Percentiles rank a stretch among this genome's conserved stretches.
Evolutionary conservation across 2,329 filamentous ascomycete species (phyloP).

Genomic region (Monosporascus sp.): DNA sequence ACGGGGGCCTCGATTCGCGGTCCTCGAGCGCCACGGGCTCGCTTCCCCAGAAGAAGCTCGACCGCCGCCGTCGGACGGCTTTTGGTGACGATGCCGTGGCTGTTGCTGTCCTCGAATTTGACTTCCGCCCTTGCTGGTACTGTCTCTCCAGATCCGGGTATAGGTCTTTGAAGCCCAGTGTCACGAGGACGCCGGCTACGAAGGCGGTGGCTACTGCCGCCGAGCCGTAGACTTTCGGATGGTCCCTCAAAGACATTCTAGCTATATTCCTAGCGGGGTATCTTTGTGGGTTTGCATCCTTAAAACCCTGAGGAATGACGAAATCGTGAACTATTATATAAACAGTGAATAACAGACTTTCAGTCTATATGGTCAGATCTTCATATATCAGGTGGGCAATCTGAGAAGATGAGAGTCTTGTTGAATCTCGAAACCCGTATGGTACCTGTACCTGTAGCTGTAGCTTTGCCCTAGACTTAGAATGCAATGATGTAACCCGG

Average conservation of each 20-base stretch:
- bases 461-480: neutral
- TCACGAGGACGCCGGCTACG: conserved; percentile 68
- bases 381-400: too few relatives aligned
- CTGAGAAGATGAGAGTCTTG: too few relatives aligned
- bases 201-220: conserved; percentile 70
- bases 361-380: too few relatives aligned
- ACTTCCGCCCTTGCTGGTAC: conserved; percentile 46
- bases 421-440: too few relatives aligned
- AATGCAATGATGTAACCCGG: neutral
- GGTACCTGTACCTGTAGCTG: too few relatives aligned
- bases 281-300: too few relatives aligned
- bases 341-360: too few relatives aligned
- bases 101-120: conserved; percentile 14
- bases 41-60: conserved; percentile 40
- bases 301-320: too few relatives aligned
- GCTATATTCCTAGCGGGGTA: too few relatives aligned
- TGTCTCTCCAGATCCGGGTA: conserved; percentile 69
- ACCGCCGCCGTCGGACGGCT: conserved; percentile 26
- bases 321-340: too few relatives aligned
- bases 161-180: conserved; percentile 73
- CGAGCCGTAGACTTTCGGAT: conserved; percentile 58
- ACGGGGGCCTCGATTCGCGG: conserved; percentile 36
- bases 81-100: neutral
- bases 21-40: conserved; percentile 51
- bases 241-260: conserved; percentile 55